Base-by-base conservation (phyloP, 495 filamentous ascomycete genomes). In the Extremus antarcticus region DNA sequence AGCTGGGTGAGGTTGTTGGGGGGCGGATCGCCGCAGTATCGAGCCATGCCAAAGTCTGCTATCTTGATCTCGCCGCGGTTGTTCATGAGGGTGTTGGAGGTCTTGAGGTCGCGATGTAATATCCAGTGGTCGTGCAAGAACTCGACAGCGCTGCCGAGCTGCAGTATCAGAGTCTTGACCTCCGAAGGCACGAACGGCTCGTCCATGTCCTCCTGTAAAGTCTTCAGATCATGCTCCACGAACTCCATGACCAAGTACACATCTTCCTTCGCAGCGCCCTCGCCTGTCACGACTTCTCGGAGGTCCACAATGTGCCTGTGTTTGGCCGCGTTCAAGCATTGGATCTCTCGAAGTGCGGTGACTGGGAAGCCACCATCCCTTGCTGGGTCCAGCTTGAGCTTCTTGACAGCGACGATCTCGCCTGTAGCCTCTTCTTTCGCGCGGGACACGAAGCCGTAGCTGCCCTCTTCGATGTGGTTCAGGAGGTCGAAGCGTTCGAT, bases 211-310 rank as follows among this genome's bases (percentile, higher is more conserved):
- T 94, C 87, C 56, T 91, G 85, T 54, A 98, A 78, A 54, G 87
- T 86, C 73, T 94, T 95, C 56, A 98, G 85, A 69, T 98, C 92
- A 75, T 98, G 92, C 75, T 96, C 91, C 65, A 95, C 76, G 73
- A 97, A 98, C 69, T 95, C 90, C 80, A 98, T 90, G 54, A 98
- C 92, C 48, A 98, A 82, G 74, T 86, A 97, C 58, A 95, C 83
- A 73, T 88, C 87, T 58, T 89, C 81, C 64, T 89, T 74, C 49
- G 75, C 81, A 57, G 85, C 82, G 1, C 43, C 43, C 24, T 56
- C 55, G 3, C 89, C 88, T 63, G 92, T 84, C 0, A 96, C 90
- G 25, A 97, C 83, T 64, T 98, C 92, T 48, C 78, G 75, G 21
- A 98, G 71, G 58, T 80, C 72, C 9, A 95, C 87, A 45, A 95